These are phyloP conservation scores for Globisporangium solare DNA, from an alignment of 352 stramenopile genomes.

Conservation along the genomic window DNA sequence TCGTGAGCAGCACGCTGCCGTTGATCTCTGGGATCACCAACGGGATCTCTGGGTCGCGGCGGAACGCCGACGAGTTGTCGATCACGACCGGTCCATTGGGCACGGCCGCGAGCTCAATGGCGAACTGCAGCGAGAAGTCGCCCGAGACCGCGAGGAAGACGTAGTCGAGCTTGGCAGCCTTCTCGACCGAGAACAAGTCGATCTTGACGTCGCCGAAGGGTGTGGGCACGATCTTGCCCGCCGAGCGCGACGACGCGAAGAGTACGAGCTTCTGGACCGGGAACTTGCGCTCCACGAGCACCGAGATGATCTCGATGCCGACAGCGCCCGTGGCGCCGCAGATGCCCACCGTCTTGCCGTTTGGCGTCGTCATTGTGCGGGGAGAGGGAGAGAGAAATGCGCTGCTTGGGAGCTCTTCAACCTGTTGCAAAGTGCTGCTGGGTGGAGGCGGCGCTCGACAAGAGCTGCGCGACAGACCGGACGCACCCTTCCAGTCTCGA, in stretches of 20 bases:
- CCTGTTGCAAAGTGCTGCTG: constrained; percentile 6
- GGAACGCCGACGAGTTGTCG: constrained; percentile 98
- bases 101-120: constrained; percentile 82
- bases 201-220: constrained; percentile 92
- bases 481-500: no score
- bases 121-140: constrained; percentile 96
- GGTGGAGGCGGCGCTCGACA: neutral
- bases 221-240: constrained; percentile 87
- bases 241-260: constrained; percentile 93
- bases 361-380: constrained; percentile 38
- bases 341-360: constrained; percentile 72
- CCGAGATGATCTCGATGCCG: constrained; percentile 95
- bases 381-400: neutral
- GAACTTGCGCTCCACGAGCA: constrained; percentile 85
- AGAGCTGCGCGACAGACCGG: neutral
- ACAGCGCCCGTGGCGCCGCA: constrained; percentile 91
- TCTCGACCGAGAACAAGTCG: constrained; percentile 93
- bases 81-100: constrained; percentile 92
- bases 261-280: constrained; percentile 91
- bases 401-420: constrained; percentile 11
- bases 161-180: constrained; percentile 91
- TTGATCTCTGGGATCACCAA: constrained; percentile 97
- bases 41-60: constrained; percentile 88
- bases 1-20: constrained; percentile 72
- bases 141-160: constrained; percentile 97